Percentiles rank a stretch among this genome's conserved stretches.
These are phyloP conservation scores for Galeopsis tetrahit DNA, from an alignment of 257 asterid genomes.

Conservation along the genomic window DNA sequence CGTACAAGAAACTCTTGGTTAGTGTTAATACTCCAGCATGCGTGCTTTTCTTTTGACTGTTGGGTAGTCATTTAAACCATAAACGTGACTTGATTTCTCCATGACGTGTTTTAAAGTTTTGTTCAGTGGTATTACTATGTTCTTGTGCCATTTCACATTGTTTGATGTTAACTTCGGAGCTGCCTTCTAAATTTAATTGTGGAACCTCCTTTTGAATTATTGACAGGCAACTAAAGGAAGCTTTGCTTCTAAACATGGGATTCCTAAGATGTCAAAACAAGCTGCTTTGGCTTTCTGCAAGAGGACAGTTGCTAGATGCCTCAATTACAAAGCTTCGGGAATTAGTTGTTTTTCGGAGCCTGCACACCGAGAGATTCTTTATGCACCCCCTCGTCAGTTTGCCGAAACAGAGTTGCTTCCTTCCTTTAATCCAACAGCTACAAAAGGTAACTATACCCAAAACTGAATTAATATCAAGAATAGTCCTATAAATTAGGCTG, in stretches of 20 bases:
- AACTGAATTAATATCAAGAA: no score
- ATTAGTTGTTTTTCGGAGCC: constrained; percentile 82
- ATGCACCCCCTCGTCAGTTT: constrained; percentile 78
- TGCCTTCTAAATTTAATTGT: constrained; percentile 21
- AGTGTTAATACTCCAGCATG: constrained; percentile 35
- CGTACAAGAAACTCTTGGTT: constrained; percentile 88
- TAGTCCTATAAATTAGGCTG: no score
- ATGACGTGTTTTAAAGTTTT: neutral
- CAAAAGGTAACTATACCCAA: constrained; percentile 44
- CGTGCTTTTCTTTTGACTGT: neutral
- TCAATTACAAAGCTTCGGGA: constrained; percentile 72
- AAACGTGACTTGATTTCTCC: neutral
- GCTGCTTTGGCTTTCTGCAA: constrained; percentile 76
- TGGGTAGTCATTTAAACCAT: neutral
- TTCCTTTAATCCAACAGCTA: constrained; percentile 39
- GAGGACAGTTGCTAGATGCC: constrained; percentile 80
- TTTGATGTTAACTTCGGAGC: constrained; percentile 20
- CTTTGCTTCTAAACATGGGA: constrained; percentile 78
- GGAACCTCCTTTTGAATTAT: constrained; percentile 36
- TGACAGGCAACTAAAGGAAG: constrained; percentile 89
- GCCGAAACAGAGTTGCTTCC: constrained; percentile 58
- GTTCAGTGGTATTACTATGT: constrained; percentile 4
- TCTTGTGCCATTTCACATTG: constrained; percentile 3
- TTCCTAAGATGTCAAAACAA: constrained; percentile 77
- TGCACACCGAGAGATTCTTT: constrained; percentile 65